A percentile compares a stretch with the other conserved stretches of the same genome.
phyloP scores from a whole-genome alignment of 352 stramenopile species.

The Globisporangium radiosum region DNA sequence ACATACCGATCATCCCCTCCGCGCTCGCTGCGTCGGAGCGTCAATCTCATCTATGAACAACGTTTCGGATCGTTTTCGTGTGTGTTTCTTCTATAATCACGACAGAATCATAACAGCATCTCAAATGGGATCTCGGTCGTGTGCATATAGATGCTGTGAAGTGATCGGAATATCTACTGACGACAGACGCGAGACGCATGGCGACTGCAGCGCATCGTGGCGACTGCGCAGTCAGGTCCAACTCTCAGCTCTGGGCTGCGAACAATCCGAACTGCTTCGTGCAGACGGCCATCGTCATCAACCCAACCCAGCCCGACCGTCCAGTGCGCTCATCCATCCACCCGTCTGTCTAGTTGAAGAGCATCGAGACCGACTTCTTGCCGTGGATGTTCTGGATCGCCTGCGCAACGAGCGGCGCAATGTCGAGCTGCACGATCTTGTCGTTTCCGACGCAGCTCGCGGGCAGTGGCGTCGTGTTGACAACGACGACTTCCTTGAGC shows the following conservation, averaged over 20 bases:
- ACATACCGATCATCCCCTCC: no score
- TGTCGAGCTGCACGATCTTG: constrained; percentile 97
- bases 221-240: background rate
- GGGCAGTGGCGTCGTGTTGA: constrained; percentile 85
- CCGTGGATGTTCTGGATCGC: constrained; percentile 99
- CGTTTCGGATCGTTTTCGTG: no score
- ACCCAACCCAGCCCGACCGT: no score
- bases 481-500: constrained; percentile 89
- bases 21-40: no score
- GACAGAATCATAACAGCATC: no score
- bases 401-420: constrained; percentile 96
- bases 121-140: no score
- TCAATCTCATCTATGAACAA: no score
- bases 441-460: constrained; percentile 91
- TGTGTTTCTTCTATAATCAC: no score
- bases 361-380: constrained; percentile 99
- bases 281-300: no score
- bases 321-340: background rate
- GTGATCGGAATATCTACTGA: background rate
- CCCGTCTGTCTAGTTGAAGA: constrained; percentile 93
- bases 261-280: no score
- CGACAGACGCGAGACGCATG: background rate
- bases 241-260: background rate
- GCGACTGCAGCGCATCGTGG: background rate
- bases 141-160: no score